Evolutionary conservation across 2,329 filamentous ascomycete species (phyloP), one percentile per base, ranked within the genome.

Genomic region (Mycogone perniciosa): DNA sequence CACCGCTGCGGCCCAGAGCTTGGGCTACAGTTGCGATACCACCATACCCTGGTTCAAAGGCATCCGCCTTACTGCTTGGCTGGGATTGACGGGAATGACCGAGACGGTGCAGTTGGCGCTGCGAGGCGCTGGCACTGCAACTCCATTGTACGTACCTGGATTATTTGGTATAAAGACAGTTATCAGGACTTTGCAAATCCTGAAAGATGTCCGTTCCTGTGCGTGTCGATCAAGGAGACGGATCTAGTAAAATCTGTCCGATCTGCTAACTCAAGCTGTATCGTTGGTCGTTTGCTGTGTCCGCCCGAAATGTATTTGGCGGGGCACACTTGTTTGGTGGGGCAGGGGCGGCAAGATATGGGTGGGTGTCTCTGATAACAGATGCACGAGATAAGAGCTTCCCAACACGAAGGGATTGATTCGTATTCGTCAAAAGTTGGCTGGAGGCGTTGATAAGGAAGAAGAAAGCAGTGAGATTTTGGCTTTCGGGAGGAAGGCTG

Each of bases 1-100:
- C 48, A 51, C 48, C 48, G 48, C 48, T 38, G 48, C 48, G 37
- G 37, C 37, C 34, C 44, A 48, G 13, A 48, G 44, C 50, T 34
- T 46, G 35, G 31, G 34, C 45, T 37, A 51, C 46, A 41, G 48
- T 51, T 43, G 31, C 30, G 31, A 40, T 38, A 37, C 39, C 46
- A 37, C 37, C 30, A 41, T 29, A 34, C 44, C 33, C 33, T 30
- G 13, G 10, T n/a, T 35, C 29, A 31, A 13, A 41, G 39, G 11
- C 11, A 37, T 42, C 20, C 20, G 2, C 2, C 20, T 20, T 2
- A 20, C 20, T 20, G 33, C 33, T 35, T 35, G 38, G 38, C 38
- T 20, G n/a, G n/a, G 34, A n/a, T 2, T 8, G 34, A 37, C 34
- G 34, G 34, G n/a, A n/a, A 37, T 9, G 34, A 9, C 34, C 8